Evolutionary conservation across 352 stramenopile genomes (phyloP).

Genomic region (Pythium biforme): DNA sequence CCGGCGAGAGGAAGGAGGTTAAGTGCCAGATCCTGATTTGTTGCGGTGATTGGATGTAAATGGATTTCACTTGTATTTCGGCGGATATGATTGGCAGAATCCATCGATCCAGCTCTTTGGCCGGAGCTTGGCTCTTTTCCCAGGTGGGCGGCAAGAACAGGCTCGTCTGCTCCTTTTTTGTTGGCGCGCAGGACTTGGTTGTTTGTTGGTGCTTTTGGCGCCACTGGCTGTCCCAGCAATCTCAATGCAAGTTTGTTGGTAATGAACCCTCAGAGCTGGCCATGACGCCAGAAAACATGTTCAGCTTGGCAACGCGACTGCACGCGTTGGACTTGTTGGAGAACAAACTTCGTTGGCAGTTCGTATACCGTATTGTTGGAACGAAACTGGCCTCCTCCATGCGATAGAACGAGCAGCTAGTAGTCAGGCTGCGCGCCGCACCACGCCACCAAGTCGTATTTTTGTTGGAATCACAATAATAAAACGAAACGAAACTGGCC

Average conservation of each 20-base stretch:
- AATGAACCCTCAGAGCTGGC: slow-evolving; percentile 1
- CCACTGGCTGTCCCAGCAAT: not conserved
- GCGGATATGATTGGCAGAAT: slow-evolving; percentile 13
- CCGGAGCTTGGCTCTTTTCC: not conserved
- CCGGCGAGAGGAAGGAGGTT: not conserved
- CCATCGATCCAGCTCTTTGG: not conserved
- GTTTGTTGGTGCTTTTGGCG: slow-evolving; percentile 4
- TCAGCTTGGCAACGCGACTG: not conserved
- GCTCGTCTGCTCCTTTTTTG: slow-evolving; percentile 24
- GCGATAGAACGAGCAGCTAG: not conserved
- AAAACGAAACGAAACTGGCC: not conserved
- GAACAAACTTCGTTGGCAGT: not conserved
- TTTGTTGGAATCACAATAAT: not conserved
- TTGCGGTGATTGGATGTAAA: slow-evolving; percentile 10
- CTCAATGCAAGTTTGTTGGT: not conserved
- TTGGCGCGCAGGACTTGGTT: slow-evolving; percentile 13
- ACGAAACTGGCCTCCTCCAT: slow-evolving; percentile 2
- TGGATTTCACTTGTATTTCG: no score
- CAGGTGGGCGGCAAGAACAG: slow-evolving; percentile 2
- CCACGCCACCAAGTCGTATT: no score
- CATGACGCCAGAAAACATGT: slow-evolving; percentile 12
- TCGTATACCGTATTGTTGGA: slow-evolving; percentile 2
- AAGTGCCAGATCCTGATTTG: slow-evolving; percentile 1
- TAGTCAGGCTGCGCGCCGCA: not conserved
- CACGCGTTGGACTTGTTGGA: not conserved